Evolutionary conservation across 257 asterid species (phyloP).

Genomic region (Solanum chaucha): DNA sequence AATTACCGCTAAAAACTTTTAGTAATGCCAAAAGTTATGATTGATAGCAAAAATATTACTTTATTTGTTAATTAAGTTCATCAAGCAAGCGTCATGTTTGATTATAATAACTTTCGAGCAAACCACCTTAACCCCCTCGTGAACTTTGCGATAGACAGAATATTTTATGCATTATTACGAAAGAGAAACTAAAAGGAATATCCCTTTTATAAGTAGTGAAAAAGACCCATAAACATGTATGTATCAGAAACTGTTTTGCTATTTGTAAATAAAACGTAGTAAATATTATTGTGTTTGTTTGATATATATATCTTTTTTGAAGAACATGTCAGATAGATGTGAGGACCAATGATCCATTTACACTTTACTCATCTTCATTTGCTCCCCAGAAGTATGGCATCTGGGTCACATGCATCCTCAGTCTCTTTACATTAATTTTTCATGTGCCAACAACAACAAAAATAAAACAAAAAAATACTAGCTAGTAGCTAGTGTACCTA

Average conservation of each 20-base stretch:
- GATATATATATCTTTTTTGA: neutral
- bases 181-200: neutral
- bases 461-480: neutral
- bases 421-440: neutral
- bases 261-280: neutral
- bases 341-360: constrained; percentile 7
- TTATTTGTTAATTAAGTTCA: too few relatives aligned
- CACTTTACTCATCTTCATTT: constrained; percentile 20
- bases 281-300: neutral
- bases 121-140: too few relatives aligned
- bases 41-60: neutral
- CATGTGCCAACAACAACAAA: neutral
- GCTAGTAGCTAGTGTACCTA: constrained; percentile 4
- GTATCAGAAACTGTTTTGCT: neutral
- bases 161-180: neutral
- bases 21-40: neutral
- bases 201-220: neutral
- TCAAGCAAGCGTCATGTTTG: too few relatives aligned
- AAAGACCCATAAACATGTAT: neutral
- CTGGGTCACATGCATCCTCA: constrained; percentile 36
- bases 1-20: too few relatives aligned
- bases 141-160: neutral
- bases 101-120: too few relatives aligned
- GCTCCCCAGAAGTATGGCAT: constrained; percentile 42
- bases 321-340: constrained; percentile 19